Conservation (phyloP, 2,329 filamentous ascomycete species). For the Apiospora arundinis region DNA sequence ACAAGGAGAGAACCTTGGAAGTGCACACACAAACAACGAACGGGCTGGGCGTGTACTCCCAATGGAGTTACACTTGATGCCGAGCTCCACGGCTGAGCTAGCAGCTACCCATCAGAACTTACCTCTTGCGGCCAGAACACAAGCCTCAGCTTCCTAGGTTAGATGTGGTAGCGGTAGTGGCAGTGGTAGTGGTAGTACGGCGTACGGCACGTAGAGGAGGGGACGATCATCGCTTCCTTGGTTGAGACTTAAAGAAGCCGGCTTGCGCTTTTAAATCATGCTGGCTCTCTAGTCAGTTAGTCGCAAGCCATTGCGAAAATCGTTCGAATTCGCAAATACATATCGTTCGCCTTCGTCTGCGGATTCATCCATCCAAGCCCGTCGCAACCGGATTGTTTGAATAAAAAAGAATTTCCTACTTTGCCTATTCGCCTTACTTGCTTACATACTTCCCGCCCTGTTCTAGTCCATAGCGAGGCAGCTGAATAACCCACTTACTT, state of each 20-base stretch:
- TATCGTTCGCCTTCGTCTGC: background rate
- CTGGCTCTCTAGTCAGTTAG: background rate
- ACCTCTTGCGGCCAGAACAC: slow-evolving; percentile 3
- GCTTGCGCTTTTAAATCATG: slow-evolving; percentile 1
- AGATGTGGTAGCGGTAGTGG: no score
- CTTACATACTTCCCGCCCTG: background rate
- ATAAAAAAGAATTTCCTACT: background rate
- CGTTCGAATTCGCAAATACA: background rate
- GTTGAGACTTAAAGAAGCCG: background rate
- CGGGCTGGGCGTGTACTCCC: background rate
- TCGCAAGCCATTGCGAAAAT: background rate
- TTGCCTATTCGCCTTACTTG: background rate
- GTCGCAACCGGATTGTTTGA: background rate
- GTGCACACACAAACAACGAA: background rate
- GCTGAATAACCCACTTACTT: background rate
- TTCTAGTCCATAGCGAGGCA: background rate
- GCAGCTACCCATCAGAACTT: background rate
- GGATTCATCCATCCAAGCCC: background rate
- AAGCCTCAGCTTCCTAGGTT: background rate
- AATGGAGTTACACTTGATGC: background rate
- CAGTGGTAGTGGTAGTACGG: background rate
- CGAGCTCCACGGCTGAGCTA: background rate
- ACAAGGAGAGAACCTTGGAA: background rate
- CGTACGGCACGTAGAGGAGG: background rate
- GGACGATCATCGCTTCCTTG: slow-evolving; percentile 14